Percentiles rank a stretch among this genome's conserved stretches.
Evolutionary conservation across 495 filamentous ascomycete species (phyloP).

Genomic region (Aspergillus bertholletiae): DNA sequence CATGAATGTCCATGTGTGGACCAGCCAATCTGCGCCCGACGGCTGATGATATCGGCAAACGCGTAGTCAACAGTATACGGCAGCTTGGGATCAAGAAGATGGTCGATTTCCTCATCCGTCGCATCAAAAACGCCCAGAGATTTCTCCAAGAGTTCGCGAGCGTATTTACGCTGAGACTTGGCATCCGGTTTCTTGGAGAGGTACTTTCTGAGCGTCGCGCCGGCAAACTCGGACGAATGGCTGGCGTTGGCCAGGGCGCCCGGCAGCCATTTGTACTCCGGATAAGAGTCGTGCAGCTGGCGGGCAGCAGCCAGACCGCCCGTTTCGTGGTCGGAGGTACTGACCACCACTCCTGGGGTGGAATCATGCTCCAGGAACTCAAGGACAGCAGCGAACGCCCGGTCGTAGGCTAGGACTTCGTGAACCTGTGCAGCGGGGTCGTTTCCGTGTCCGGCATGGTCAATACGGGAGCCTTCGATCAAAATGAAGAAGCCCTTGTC

Average conservation of each 20-base stretch:
- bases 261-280: conserved; percentile 85
- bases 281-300: conserved; percentile 65
- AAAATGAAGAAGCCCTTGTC: conserved; percentile 97
- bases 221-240: conserved; percentile 71
- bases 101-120: conserved; percentile 65
- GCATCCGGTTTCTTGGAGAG: conserved; percentile 30
- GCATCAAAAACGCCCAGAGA: conserved; percentile 76
- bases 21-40: conserved; percentile 89
- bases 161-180: conserved; percentile 42
- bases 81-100: conserved; percentile 52
- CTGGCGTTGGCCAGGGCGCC: conserved; percentile 74
- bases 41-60: conserved; percentile 83
- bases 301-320: conserved; percentile 79
- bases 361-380: conserved; percentile 76
- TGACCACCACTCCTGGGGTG: conserved; percentile 74
- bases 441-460: conserved; percentile 93
- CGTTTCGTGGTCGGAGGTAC: conserved; percentile 93
- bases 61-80: conserved; percentile 43
- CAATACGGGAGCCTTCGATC: conserved; percentile 95
- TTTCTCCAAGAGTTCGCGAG: conserved; percentile 57
- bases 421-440: conserved; percentile 94
- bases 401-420: conserved; percentile 91
- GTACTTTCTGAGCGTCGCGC: conserved; percentile 53
- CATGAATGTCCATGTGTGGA: conserved; percentile 83
- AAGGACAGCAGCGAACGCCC: conserved; percentile 73